Base-by-base conservation (phyloP, 352 stramenopile species). In the Plasmopara viticola region DNA sequence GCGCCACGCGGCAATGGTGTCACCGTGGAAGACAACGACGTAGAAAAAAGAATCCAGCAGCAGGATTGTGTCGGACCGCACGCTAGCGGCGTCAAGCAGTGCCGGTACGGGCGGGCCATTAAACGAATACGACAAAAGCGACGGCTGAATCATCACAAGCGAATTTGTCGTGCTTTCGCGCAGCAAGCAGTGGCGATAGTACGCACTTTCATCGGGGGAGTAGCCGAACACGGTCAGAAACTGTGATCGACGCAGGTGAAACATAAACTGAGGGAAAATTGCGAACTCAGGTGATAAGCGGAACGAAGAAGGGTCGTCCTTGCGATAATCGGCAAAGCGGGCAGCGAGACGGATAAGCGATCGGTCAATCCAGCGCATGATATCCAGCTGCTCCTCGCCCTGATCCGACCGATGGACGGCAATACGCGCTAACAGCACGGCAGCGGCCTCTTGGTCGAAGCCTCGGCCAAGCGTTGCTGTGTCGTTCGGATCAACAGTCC, bases 1-100 rank as follows among this genome's bases (percentile, higher is more conserved):
- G 55, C 96, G 84, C 97, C 97, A 99, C 28, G 95, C 94, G 14
- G 95, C 97, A 63, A 99, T 98, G 35, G 96, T 99, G 69, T 99
- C 96, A 46, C 97, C 97, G 68, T 99, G 96, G 73, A 99, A 99
- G 6, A 99, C 95, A 40, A 99, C 96, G 20, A 99, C 97, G 64
- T 98, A 98, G 75, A 99, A 99, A 85, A 99, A 99, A 39, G 96
- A 99, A 67, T 99, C 97, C 14, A 99, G 76, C 15, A 99, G 79
- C 40, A 99, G 63, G 69, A 99, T 99, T 41, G 92, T 98, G 78
- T 99, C 96, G 20, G 95, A 88, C 18, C 95, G 90, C 33, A 99
- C 96, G 25, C 86, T 96, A 25, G 84, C 76, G 41, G 84, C 81
- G 55, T 97, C 89, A 40, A 97, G 65, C 35, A 97, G 78, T 45